A percentile compares a stretch with the other conserved stretches of the same genome.
phyloP scores from a whole-genome alignment of 345 rosid species.

The Excoecaria agallocha region DNA sequence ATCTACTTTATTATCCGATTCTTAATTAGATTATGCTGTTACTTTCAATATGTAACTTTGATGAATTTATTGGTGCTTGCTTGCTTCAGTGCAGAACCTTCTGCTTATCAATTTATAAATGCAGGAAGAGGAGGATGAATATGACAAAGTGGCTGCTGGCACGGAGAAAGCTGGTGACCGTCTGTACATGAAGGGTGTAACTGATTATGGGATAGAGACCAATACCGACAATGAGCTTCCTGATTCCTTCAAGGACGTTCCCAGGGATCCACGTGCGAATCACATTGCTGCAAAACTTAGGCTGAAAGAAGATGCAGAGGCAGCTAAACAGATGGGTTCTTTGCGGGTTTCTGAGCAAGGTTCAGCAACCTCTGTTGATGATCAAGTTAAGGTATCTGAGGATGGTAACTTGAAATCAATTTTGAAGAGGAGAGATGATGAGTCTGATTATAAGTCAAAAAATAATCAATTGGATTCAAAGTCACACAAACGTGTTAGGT shows the following conservation, averaged over 20 bases:
- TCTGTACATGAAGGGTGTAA: slow-evolving; percentile 44
- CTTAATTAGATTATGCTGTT: not conserved
- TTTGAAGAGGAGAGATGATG: slow-evolving; percentile 62
- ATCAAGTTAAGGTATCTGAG: slow-evolving; percentile 28
- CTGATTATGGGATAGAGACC: slow-evolving; percentile 48
- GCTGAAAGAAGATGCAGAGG: slow-evolving; percentile 73
- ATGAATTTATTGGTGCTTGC: not conserved
- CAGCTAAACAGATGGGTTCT: slow-evolving; percentile 53
- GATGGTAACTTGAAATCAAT: slow-evolving; percentile 60
- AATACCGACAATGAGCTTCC: slow-evolving; percentile 54
- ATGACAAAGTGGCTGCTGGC: slow-evolving; percentile 63
- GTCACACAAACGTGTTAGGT: slow-evolving; percentile 25
- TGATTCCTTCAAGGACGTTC: slow-evolving; percentile 31
- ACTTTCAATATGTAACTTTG: not conserved
- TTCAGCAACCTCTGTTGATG: not conserved
- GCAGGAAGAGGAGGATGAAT: slow-evolving; percentile 78
- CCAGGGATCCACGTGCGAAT: slow-evolving; percentile 79
- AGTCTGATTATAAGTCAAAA: slow-evolving; percentile 12
- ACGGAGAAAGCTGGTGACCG: slow-evolving; percentile 46
- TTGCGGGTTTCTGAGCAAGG: slow-evolving; percentile 39
- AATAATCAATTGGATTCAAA: slow-evolving; percentile 10
- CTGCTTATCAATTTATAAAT: not conserved
- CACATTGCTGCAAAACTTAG: slow-evolving; percentile 55
- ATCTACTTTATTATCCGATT: not conserved
- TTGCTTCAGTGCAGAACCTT: not conserved